Evolutionary conservation across 2,329 filamentous ascomycete genomes (phyloP).

Genomic region (Aspergillus pseudonomiae): DNA sequence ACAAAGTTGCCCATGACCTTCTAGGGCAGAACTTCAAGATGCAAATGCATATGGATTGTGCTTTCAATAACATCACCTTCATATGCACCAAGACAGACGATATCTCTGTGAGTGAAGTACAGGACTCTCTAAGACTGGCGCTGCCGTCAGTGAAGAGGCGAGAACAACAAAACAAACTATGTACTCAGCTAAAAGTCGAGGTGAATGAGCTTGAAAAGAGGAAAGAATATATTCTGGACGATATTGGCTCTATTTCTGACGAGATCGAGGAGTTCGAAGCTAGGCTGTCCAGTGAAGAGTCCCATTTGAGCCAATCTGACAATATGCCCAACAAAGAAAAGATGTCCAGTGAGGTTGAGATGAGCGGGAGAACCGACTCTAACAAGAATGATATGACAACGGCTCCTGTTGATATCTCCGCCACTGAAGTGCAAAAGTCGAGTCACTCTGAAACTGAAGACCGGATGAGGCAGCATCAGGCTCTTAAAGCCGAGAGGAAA

Average conservation of each 20-base stretch:
- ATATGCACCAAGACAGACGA: conserved; percentile 68
- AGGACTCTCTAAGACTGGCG: conserved; percentile 43
- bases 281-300: background rate
- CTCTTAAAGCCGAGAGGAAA: background rate
- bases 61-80: conserved; percentile 59
- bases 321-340: background rate
- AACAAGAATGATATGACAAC: no score
- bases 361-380: no score
- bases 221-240: background rate
- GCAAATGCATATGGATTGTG: conserved; percentile 63
- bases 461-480: background rate
- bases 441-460: background rate
- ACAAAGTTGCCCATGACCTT: conserved; percentile 60
- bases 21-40: conserved; percentile 61
- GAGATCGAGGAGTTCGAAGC: background rate
- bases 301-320: no score
- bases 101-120: conserved; percentile 54
- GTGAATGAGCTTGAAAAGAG: background rate
- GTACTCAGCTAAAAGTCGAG: background rate
- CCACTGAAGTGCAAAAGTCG: background rate
- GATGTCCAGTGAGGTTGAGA: background rate
- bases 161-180: conserved; percentile 15
- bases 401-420: no score
- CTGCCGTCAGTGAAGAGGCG: background rate
- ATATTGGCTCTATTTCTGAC: background rate